Evolutionary conservation across 2,329 filamentous ascomycete genomes (phyloP).

Genomic region (Exophiala xenobiotica): DNA sequence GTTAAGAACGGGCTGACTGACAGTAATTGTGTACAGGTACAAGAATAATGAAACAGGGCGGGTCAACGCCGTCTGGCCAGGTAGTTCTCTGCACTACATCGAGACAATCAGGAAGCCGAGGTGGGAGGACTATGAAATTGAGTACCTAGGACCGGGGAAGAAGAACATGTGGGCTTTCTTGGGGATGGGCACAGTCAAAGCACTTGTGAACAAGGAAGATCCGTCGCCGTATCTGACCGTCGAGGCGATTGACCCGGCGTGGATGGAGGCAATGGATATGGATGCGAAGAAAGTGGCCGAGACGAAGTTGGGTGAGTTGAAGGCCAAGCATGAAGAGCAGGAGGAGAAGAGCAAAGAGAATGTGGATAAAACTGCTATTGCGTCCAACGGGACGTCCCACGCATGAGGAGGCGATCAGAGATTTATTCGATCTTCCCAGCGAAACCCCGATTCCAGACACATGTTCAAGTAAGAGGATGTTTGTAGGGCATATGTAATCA

Average conservation of each 20-base stretch:
- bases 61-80: constrained; percentile 52
- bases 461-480: too few species aligned
- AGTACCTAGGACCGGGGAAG: constrained; percentile 34
- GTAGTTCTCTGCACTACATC: constrained; percentile 51
- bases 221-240: constrained; percentile 36
- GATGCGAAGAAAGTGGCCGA: constrained; percentile 26
- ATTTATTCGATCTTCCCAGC: too few species aligned
- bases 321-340: constrained; percentile 21
- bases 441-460: too few species aligned
- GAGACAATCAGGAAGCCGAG: constrained; percentile 42
- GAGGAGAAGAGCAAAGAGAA: constrained; percentile 21
- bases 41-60: constrained; percentile 48
- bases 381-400: background rate
- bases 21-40: constrained; percentile 18
- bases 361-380: constrained; percentile 18
- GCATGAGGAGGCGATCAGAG: background rate
- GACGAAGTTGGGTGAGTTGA: constrained; percentile 23
- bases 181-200: constrained; percentile 35
- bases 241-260: constrained; percentile 37
- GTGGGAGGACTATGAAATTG: constrained; percentile 49
- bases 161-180: constrained; percentile 36
- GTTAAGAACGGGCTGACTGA: constrained; percentile 34
- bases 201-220: constrained; percentile 32
- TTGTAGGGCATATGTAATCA: too few species aligned
- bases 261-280: constrained; percentile 33